Conservation (phyloP, 2,329 filamentous ascomycete genomes). For the Boeremia exigua region DNA sequence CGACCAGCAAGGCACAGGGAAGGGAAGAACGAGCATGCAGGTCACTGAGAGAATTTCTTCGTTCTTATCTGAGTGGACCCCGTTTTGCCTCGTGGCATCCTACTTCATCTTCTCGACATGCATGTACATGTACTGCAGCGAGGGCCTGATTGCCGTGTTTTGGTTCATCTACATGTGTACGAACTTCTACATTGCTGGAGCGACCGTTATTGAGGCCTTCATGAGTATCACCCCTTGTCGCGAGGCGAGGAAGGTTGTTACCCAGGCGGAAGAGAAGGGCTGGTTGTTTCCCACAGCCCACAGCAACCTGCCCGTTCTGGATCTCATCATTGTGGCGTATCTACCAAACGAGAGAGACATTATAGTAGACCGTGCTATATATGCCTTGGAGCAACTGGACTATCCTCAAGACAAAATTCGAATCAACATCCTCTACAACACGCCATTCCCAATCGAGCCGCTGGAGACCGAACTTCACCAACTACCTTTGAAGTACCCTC, state of each 20-base stretch:
- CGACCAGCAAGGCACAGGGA: slow-evolving; percentile 13
- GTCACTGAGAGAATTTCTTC: slow-evolving; percentile 26
- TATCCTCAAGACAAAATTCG: slow-evolving; percentile 56
- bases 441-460: slow-evolving; percentile 54
- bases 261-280: slow-evolving; percentile 47
- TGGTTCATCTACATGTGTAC: slow-evolving; percentile 55
- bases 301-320: slow-evolving; percentile 51
- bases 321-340: slow-evolving; percentile 58
- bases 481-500: slow-evolving; percentile 47
- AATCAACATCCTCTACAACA: slow-evolving; percentile 59
- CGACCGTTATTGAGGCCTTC: slow-evolving; percentile 52
- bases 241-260: slow-evolving; percentile 47
- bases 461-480: slow-evolving; percentile 52
- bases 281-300: slow-evolving; percentile 53
- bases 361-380: slow-evolving; percentile 55
- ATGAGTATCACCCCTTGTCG: slow-evolving; percentile 47
- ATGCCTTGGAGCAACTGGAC: slow-evolving; percentile 55
- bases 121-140: slow-evolving; percentile 50
- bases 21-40: slow-evolving; percentile 4
- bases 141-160: slow-evolving; percentile 48
- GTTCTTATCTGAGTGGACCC: slow-evolving; percentile 51
- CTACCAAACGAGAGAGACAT: slow-evolving; percentile 60
- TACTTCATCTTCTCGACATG: slow-evolving; percentile 53
- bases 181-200: slow-evolving; percentile 54
- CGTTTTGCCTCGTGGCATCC: slow-evolving; percentile 49